Evolutionary conservation across 345 rosid species (phyloP).

Genomic region (Bruguiera parviflora): DNA sequence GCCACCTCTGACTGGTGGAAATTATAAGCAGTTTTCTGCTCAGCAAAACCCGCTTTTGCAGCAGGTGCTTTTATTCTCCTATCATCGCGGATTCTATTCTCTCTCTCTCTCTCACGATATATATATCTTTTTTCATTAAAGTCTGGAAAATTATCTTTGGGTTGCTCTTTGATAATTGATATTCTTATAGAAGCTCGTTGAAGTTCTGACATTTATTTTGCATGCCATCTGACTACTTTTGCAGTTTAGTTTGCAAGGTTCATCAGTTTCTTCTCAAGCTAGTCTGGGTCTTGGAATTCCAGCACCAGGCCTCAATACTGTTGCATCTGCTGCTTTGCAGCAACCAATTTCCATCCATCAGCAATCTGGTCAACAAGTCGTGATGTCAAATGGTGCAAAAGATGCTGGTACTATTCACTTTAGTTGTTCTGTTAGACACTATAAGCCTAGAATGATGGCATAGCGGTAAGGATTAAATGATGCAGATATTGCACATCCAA

Average conservation of each 20-base stretch:
- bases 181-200: neutral
- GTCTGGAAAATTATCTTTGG: neutral
- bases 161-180: neutral
- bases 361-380: conserved; percentile 63
- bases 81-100: conserved; percentile 3
- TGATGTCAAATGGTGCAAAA: conserved; percentile 42
- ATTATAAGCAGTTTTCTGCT: conserved; percentile 81
- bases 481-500: conserved; percentile 59
- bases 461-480: conserved; percentile 8
- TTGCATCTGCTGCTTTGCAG: conserved; percentile 52
- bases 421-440: neutral
- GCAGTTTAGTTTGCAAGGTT: conserved; percentile 63
- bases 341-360: conserved; percentile 61
- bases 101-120: too few relatives aligned
- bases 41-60: conserved; percentile 76
- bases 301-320: conserved; percentile 52
- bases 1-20: conserved; percentile 70
- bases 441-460: neutral
- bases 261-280: conserved; percentile 64
- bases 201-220: neutral
- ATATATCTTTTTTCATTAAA: neutral
- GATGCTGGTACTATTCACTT: conserved; percentile 45
- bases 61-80: conserved; percentile 52
- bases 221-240: conserved; percentile 5
- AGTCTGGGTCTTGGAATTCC: conserved; percentile 71